Evolutionary conservation across 257 asterid genomes (phyloP).

Genomic region (Solanum habrochaites): DNA sequence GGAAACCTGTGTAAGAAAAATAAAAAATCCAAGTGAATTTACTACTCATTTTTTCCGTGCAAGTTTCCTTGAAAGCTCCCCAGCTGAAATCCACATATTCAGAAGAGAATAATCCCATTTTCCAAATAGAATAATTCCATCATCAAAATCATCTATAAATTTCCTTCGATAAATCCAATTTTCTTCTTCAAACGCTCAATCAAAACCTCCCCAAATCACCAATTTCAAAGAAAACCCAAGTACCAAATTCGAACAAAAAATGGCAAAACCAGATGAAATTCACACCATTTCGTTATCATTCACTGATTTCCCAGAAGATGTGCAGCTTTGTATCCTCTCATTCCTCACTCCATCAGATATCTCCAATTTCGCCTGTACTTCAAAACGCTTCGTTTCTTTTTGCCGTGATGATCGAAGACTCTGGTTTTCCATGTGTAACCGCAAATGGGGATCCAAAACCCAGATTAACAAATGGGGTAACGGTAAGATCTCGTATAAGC

Average conservation of each 20-base stretch:
- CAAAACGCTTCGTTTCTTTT: constrained; percentile 46
- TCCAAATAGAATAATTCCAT: not conserved
- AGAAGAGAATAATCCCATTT: not conserved
- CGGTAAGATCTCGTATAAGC: constrained; percentile 42
- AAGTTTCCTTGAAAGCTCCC: not conserved
- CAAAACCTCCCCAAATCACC: not conserved
- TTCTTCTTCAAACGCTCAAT: too few species aligned
- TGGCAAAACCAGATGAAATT: not conserved
- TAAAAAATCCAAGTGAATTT: not conserved
- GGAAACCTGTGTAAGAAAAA: not conserved
- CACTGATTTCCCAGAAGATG: constrained; percentile 88
- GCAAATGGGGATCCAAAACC: constrained; percentile 85
- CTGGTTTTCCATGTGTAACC: constrained; percentile 85
- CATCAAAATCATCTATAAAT: not conserved
- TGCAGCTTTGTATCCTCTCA: constrained; percentile 76
- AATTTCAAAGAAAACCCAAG: too few species aligned
- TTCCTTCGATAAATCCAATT: too few species aligned
- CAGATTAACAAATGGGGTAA: constrained; percentile 61
- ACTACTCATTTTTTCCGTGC: not conserved
- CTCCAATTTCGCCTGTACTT: constrained; percentile 63
- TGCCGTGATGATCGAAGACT: constrained; percentile 65
- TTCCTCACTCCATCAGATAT: constrained; percentile 61
- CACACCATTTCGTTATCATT: constrained; percentile 24
- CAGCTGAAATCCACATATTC: not conserved
- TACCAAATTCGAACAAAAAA: not conserved